phyloP scores from a whole-genome alignment of 1,284 basidiomycete genomes.

The Sanghuangporus weigelae region DNA sequence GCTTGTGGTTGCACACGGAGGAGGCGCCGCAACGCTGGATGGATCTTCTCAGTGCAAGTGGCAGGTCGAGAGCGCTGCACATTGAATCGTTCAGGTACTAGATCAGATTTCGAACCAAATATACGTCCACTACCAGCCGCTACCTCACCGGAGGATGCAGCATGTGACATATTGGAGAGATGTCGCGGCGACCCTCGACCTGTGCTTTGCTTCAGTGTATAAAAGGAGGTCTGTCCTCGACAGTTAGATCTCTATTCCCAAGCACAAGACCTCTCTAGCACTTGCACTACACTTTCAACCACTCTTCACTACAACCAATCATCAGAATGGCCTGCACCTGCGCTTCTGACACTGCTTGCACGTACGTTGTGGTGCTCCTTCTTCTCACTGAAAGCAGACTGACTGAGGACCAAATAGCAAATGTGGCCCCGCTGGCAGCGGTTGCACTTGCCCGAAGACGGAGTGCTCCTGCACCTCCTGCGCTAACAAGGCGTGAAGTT shows the following conservation, averaged over 20 bases:
- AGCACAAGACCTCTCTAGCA: neutral
- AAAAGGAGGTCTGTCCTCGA: neutral
- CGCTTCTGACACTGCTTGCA: neutral
- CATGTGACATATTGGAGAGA: neutral
- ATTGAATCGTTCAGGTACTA: neutral
- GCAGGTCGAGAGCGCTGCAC: neutral
- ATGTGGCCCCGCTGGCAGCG: slow-evolving; percentile 1
- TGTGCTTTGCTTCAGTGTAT: neutral
- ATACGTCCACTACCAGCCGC: neutral
- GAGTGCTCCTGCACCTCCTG: slow-evolving; percentile 8
- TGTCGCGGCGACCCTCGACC: neutral
- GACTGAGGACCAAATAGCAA: neutral
- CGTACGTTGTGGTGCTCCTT: neutral
- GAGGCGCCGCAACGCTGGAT: neutral
- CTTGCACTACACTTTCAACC: neutral
- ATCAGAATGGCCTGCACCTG: slow-evolving; percentile 6
- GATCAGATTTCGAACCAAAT: neutral
- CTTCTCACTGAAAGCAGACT: neutral
- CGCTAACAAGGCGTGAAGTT: neutral
- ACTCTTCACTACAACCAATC: neutral
- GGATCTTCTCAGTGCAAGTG: neutral
- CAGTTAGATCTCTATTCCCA: neutral
- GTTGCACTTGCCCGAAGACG: slow-evolving; percentile 9
- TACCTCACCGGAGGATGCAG: neutral
- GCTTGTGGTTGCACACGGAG: neutral